A percentile compares a stretch with the other conserved stretches of the same genome.
These are phyloP conservation scores for Ophiostoma quercus DNA, from an alignment of 2,329 filamentous ascomycete genomes.

Conservation along the genomic window DNA sequence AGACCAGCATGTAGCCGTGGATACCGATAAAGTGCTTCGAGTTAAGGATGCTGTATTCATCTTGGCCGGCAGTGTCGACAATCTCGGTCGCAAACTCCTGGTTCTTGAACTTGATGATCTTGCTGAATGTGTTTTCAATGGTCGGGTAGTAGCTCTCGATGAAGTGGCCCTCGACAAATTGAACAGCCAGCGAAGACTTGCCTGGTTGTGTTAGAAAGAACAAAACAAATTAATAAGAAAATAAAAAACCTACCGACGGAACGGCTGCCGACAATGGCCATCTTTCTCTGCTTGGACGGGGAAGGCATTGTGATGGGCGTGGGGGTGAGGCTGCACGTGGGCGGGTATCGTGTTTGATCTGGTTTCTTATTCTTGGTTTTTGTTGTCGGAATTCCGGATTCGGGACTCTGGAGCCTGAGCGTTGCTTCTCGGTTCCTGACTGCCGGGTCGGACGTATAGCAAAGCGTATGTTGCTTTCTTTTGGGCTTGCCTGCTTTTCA, in stretches of 20 bases:
- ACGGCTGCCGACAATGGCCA: slow-evolving; percentile 91
- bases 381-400: background rate
- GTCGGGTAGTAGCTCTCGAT: slow-evolving; percentile 99
- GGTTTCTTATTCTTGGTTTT: background rate
- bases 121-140: slow-evolving; percentile 98
- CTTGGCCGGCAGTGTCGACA: slow-evolving; percentile 96
- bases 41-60: slow-evolving; percentile 98
- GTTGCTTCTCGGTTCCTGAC: background rate
- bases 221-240: background rate
- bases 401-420: background rate
- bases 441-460: background rate
- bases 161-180: slow-evolving; percentile 95
- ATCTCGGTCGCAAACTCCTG: slow-evolving; percentile 96
- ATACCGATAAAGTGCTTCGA: slow-evolving; percentile 99
- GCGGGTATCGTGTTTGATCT: slow-evolving; percentile 4
- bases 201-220: slow-evolving; percentile 47
- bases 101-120: slow-evolving; percentile 85
- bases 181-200: slow-evolving; percentile 95
- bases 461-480: background rate
- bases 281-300: slow-evolving; percentile 82
- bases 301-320: slow-evolving; percentile 33
- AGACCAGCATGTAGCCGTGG: slow-evolving; percentile 97
- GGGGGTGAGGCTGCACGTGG: slow-evolving; percentile 24
- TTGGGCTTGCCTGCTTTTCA: background rate
- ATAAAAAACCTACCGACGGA: slow-evolving; percentile 54